Base-by-base conservation (phyloP, 257 asterid genomes). In the Mitragyna speciosa region DNA sequence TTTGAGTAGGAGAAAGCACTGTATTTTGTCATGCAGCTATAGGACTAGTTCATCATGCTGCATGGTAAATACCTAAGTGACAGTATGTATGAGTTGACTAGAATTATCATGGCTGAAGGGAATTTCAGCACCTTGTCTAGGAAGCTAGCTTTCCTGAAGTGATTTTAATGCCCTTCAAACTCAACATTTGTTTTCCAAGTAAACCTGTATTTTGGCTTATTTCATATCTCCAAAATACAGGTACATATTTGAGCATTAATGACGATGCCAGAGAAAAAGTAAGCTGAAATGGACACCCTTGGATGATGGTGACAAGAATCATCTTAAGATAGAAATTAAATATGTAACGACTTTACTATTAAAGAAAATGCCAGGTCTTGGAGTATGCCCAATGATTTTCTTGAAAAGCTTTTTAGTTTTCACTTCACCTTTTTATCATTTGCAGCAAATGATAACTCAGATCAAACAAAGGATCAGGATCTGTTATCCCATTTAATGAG, bases 371-470 rank as follows among this genome's bases (percentile, higher is more conserved):
- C 8, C 58, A n/a, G 76, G 39, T 16, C 51, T 14, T 68, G 30
- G 43, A 52, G 49, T 7, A 10, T 26, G 31, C 69, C 59, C 26
- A 59, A 49, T 43, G 54, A 30, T n/a, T 54, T 41, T 70, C 51
- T 8, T 56, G 24, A 43, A 39, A 19, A 14, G 30, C 45, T 33
- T 75, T 75, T 36, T 1, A 26, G 41, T 52, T 72, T 71, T 59
- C 31, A 39, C 1, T 79, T 59, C 66, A 7, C 71, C 70, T 83
- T 59, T 72, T 56, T 77, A 26, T 79, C 58, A 75, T 59, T 77
- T 83, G 81, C 90, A 86, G 89, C 88, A 54, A 83, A 79, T 83
- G 79, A 72, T 83, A 83, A 76, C 81, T 84, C 87, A n/a, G 90
- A 84, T 77, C 89, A 86, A 76, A 49, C 84, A 22, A 79, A 86